These are phyloP conservation scores for Didymella segeticola DNA, from an alignment of 2,329 filamentous ascomycete species.

Conservation along the genomic window DNA sequence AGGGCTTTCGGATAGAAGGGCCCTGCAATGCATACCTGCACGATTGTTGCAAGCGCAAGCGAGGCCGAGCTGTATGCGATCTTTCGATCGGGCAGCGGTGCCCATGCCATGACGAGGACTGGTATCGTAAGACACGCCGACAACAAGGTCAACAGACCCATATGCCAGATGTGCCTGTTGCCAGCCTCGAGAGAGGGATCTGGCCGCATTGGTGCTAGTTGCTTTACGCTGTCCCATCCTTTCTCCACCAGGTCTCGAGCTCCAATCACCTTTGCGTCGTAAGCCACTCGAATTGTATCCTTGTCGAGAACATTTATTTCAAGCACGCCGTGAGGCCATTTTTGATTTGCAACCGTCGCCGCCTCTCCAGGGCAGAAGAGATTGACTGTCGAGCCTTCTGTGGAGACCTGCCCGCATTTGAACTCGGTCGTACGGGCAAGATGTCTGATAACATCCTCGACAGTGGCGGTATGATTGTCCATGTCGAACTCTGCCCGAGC, in stretches of 20 bases:
- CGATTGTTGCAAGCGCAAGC: slow-evolving; percentile 68
- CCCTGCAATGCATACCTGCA: slow-evolving; percentile 68
- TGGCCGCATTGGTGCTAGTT: slow-evolving; percentile 56
- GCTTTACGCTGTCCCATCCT: slow-evolving; percentile 31
- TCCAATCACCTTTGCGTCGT: slow-evolving; percentile 57
- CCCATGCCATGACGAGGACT: slow-evolving; percentile 71
- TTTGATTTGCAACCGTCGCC: slow-evolving; percentile 14
- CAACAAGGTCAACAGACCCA: slow-evolving; percentile 51
- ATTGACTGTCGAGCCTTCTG: slow-evolving; percentile 34
- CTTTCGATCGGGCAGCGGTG: slow-evolving; percentile 57
- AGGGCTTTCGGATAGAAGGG: slow-evolving; percentile 73
- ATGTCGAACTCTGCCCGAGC: slow-evolving; percentile 70
- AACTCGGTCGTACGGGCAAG: slow-evolving; percentile 68
- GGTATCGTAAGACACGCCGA: slow-evolving; percentile 51
- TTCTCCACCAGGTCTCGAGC: slow-evolving; percentile 55
- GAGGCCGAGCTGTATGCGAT: slow-evolving; percentile 62
- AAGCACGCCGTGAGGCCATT: slow-evolving; percentile 34
- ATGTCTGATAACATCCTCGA: slow-evolving; percentile 56
- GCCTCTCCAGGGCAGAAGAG: slow-evolving; percentile 22
- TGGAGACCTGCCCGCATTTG: slow-evolving; percentile 56
- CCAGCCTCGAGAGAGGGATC: slow-evolving; percentile 60
- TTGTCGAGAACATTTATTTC: slow-evolving; percentile 26
- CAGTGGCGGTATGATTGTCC: slow-evolving; percentile 40
- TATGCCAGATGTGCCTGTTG: slow-evolving; percentile 60
- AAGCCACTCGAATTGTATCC: slow-evolving; percentile 50